Base-by-base conservation (phyloP, 2,329 filamentous ascomycete genomes). In the Fusarium newnesense region DNA sequence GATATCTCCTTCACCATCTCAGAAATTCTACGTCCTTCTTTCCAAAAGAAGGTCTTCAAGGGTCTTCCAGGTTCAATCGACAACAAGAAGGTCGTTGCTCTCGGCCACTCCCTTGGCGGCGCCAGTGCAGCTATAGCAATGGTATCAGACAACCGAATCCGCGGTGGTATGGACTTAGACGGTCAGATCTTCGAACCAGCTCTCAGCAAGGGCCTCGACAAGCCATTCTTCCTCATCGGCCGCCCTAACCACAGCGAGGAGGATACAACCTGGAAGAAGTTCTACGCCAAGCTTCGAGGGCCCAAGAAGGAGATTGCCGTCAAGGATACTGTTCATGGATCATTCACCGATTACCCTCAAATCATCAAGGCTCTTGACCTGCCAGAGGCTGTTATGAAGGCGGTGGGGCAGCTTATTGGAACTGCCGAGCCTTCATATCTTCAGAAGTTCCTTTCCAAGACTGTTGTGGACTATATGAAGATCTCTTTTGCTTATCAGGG, bases 81-180 rank as follows among this genome's bases (percentile, higher is more conserved):
- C n/a, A 63, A 70, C 12, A 59, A 72, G 2, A 77, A 74, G 10
- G 75, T 83, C 8, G 77, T 81, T 2, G 79, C 82, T 9, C 82
- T 82, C 8, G 84, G 85, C 0, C 83, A 84, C 53, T 85, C 83
- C 0, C 74, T 84, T 8, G 83, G 83, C 2, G 83, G 83, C 0
- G 81, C 84, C 4, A 79, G 81, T 2, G 76, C 84, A 0, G 82
- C 82, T 1, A 75, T 77, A 2, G 79, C 80, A 2, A 72, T 81
- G 56, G 50, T 79, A 7, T 59, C 62, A 5, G 82, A 85, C 50
- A 60, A 63, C 1, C 71, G 81, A 5, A 78, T 86, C 60, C 63
- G 70, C 0, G 83, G 78, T 1, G 85, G 84, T 8, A 70, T 85
- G 4, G 78, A 85, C 52, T 34, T 86, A 13, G 85, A 87, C 67